Conservation (phyloP, 2,329 filamentous ascomycete species). For the Sclerotinia subarctica region DNA sequence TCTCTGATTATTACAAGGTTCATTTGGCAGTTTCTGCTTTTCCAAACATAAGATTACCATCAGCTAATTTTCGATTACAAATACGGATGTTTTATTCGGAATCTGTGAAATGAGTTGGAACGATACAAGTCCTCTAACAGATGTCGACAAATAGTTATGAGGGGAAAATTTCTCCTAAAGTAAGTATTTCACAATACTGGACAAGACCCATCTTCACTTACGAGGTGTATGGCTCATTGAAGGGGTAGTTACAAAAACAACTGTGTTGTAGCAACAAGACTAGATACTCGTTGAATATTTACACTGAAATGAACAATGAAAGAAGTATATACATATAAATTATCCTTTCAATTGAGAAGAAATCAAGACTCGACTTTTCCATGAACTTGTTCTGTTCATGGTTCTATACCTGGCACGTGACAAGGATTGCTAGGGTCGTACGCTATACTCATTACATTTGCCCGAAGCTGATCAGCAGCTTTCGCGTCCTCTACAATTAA, state of each 20-base stretch:
- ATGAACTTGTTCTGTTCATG: not conserved
- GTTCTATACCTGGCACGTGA: not conserved
- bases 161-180: accelerated
- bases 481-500: conserved; percentile 5
- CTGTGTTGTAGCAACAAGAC: not conserved
- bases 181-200: no score
- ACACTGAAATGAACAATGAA: not conserved
- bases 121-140: not conserved
- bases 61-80: accelerated
- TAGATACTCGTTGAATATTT: not conserved
- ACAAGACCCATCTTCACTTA: accelerated
- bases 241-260: not conserved
- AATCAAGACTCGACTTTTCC: not conserved
- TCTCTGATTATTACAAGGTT: not conserved
- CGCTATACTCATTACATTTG: conserved; percentile 7
- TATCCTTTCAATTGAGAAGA: not conserved
- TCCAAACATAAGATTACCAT: accelerated
- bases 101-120: not conserved
- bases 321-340: not conserved
- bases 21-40: accelerated
- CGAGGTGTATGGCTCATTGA: not conserved
- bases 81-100: accelerated
- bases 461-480: not conserved
- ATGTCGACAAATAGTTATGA: not conserved
- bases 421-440: conserved; percentile 13